A percentile compares a stretch with the other conserved stretches of the same genome.
Conservation (phyloP, 2,329 filamentous ascomycete species). For the Pyrenophora tritici-repentis region DNA sequence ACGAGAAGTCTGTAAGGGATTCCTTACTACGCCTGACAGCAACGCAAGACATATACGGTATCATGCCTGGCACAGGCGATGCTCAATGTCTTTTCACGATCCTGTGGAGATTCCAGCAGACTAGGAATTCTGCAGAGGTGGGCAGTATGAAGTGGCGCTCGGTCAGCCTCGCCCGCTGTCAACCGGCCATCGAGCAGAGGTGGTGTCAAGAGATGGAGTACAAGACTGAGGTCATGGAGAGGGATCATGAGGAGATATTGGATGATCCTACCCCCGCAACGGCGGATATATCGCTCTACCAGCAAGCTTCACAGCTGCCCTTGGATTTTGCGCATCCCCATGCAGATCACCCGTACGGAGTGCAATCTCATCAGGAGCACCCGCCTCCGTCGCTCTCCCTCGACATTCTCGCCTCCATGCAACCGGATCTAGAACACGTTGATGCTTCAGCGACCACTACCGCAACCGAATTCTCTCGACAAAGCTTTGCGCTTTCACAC, state of each 20-base stretch:
- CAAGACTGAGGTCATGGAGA: conserved; percentile 6
- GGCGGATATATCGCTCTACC: conserved; percentile 21
- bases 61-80: conserved; percentile 29
- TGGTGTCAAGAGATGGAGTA: conserved; percentile 23
- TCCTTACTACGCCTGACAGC: conserved; percentile 47
- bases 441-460: conserved; percentile 26
- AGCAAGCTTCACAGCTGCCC: conserved; percentile 11
- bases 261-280: conserved; percentile 1
- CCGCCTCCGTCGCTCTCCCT: conserved; percentile 34
- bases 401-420: conserved; percentile 28
- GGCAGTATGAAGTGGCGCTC: conserved; percentile 46
- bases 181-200: conserved; percentile 10
- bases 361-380: conserved; percentile 18
- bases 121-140: conserved; percentile 26
- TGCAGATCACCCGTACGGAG: conserved; percentile 18
- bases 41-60: conserved; percentile 50
- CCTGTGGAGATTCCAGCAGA: conserved; percentile 48
- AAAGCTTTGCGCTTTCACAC: conserved; percentile 29
- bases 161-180: conserved; percentile 25
- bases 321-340: conserved; percentile 20
- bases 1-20: conserved; percentile 35
- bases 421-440: conserved; percentile 30
- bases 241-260: conserved; percentile 1
- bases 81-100: conserved; percentile 42
- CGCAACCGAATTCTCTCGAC: conserved; percentile 34